These are phyloP conservation scores for Haberlea rhodopensis DNA, from an alignment of 257 asterid species.

Conservation along the genomic window DNA sequence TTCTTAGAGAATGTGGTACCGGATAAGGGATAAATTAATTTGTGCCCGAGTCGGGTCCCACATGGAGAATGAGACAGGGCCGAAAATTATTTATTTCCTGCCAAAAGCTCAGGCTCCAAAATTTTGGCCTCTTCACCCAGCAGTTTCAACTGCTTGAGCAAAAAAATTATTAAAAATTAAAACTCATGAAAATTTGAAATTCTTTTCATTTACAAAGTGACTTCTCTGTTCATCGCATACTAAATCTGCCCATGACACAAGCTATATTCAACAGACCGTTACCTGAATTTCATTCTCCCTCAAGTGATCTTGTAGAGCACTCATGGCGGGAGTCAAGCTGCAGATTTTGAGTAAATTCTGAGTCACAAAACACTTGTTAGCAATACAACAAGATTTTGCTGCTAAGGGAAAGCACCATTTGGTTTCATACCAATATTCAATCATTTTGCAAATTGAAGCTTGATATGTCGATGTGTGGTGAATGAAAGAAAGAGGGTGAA, in stretches of 20 bases:
- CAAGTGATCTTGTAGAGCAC: constrained; percentile 77
- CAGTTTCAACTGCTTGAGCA: constrained; percentile 59
- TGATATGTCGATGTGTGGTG: constrained; percentile 96
- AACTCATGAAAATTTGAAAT: background rate
- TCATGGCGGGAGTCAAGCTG: constrained; percentile 96
- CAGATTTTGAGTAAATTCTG: constrained; percentile 25
- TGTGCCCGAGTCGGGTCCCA: too few relatives aligned
- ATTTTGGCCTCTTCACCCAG: constrained; percentile 68
- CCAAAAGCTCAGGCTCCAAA: constrained; percentile 52
- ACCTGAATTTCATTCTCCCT: constrained; percentile 95
- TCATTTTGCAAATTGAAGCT: constrained; percentile 98
- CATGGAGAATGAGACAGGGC: constrained; percentile 59
- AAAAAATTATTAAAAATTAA: background rate
- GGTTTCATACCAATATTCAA: constrained; percentile 76
- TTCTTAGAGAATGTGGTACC: too few relatives aligned
- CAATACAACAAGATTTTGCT: constrained; percentile 6
- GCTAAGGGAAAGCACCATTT: background rate
- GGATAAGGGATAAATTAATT: too few relatives aligned
- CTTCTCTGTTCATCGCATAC: background rate
- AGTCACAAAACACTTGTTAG: constrained; percentile 24
- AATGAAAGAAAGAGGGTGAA: constrained; percentile 81
- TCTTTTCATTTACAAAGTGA: background rate
- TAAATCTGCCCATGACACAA: background rate
- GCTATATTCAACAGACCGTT: background rate
- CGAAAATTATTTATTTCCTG: constrained; percentile 41